Evolutionary conservation across 23 red algal genomes (phyloP), one percentile per base, ranked within the genome.

Genomic region (Porphyridium purpureum): DNA sequence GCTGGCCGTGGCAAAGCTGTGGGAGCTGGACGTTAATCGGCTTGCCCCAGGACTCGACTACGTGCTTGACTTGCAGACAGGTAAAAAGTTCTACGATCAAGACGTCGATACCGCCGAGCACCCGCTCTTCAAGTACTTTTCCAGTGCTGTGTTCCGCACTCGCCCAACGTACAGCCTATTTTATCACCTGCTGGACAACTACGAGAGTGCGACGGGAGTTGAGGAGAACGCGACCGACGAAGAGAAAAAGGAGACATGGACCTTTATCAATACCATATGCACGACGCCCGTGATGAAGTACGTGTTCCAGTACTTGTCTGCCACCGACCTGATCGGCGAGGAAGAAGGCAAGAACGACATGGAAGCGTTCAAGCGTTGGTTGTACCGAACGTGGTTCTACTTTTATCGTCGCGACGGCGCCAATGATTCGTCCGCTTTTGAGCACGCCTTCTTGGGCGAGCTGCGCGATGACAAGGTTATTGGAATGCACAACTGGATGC

Each of bases 391-490:
- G 1, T 84, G 78, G 78, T 84, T 84, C 24, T 35, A 28, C 22
- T 59, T 69, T 48, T 62, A 62, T 28, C 42, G 36, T 2, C 35
- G 65, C 1, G 51, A 72, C 6, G 44, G 51, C 1, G 2, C 22
- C 6, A 26, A 19, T 2, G 66, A 84, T 27, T 72, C 78, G 1
- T 52, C 40, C 1, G 78, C 47, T 0, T 73, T 84, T 52, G 66
- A 84, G 44, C 78, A 84, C 52, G 78, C 56, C 24, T 84, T 84
- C 26, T 46, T 52, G 32, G 78, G 77, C 0, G 77, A 83, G 77
- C 32, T 74, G 6, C 31, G 40, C 38, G 52, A 60, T n/a, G 66
- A 58, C 33, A 52, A 71, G 31, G 77, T 83, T 25, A 66, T 49
- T 22, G 77, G 77, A 7, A 41, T 83, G 15, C 77, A 83, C 57